phyloP scores from a whole-genome alignment of 441 rosid genomes.

The Syzygium malaccense region DNA sequence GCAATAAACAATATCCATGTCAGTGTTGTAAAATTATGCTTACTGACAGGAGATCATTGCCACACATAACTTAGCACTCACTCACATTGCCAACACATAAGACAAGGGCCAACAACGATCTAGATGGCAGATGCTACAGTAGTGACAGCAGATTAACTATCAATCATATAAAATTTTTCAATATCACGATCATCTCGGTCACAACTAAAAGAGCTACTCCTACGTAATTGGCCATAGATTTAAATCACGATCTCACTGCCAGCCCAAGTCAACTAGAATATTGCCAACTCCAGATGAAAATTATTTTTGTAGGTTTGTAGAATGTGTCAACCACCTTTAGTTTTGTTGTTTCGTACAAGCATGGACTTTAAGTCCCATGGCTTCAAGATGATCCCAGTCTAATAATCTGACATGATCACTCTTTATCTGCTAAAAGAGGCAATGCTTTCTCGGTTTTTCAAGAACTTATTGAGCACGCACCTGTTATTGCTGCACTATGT shows the following conservation, averaged over 20 bases:
- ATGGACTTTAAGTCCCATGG: not conserved
- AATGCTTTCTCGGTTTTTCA: not conserved
- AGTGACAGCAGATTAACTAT: not conserved
- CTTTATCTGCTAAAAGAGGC: not conserved
- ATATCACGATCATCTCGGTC: not conserved
- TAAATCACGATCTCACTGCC: not conserved
- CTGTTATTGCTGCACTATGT: conserved; percentile 91
- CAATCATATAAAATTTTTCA: not conserved
- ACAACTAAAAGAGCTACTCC: not conserved
- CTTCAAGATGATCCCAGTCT: not conserved
- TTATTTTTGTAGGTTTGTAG: not conserved
- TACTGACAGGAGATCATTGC: not conserved
- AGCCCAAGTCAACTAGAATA: not conserved
- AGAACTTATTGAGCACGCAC: conserved; percentile 21
- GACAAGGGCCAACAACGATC: not conserved
- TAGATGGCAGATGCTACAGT: not conserved
- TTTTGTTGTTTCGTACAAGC: not conserved
- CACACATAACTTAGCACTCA: not conserved
- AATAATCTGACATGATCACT: not conserved
- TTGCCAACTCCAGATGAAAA: not conserved
- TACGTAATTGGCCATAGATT: not conserved
- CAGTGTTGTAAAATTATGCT: not conserved
- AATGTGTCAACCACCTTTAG: not conserved
- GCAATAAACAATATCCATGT: conserved; percentile 4
- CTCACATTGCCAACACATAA: not conserved